Evolutionary conservation across 371 early-diverging fungal species (phyloP).

Genomic region (Apophysomyces variabilis): DNA sequence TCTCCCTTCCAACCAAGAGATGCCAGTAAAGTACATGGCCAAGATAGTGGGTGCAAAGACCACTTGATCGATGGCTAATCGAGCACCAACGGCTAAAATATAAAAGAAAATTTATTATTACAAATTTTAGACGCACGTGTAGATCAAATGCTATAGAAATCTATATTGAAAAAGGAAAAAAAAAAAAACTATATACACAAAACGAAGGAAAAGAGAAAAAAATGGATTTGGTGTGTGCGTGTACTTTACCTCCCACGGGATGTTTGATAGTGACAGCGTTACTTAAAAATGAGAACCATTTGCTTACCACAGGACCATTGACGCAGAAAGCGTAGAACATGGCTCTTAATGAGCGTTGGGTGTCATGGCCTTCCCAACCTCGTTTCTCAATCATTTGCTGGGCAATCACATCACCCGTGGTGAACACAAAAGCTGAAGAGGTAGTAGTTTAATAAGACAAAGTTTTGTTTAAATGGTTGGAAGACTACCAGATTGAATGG

Average conservation of each 20-base stretch:
- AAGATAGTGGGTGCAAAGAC: conserved; percentile 73
- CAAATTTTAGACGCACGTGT: neutral
- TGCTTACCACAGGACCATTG: conserved; percentile 37
- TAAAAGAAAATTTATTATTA: neutral
- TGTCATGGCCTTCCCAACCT: conserved; percentile 32
- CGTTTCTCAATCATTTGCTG: conserved; percentile 35
- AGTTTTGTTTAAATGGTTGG: neutral
- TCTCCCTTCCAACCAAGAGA: conserved; percentile 66
- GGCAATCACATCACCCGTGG: conserved; percentile 32
- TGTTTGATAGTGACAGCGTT: conserved; percentile 26
- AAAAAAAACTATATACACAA: neutral
- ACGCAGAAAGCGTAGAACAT: conserved; percentile 30
- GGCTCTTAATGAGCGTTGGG: conserved; percentile 26
- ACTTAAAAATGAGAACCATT: conserved; percentile 34
- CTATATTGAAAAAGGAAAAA: no score
- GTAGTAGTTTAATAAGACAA: neutral
- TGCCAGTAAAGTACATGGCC: conserved; percentile 61
- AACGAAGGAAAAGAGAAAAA: no score
- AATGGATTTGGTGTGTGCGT: neutral
- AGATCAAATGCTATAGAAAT: neutral
- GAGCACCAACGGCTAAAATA: conserved; percentile 27
- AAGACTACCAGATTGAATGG: conserved; percentile 22
- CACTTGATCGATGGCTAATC: conserved; percentile 67
- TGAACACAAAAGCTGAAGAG: conserved; percentile 23
- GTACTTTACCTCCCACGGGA: conserved; percentile 21